Conservation (phyloP, 257 asterid species). For the Solanum okadae region DNA sequence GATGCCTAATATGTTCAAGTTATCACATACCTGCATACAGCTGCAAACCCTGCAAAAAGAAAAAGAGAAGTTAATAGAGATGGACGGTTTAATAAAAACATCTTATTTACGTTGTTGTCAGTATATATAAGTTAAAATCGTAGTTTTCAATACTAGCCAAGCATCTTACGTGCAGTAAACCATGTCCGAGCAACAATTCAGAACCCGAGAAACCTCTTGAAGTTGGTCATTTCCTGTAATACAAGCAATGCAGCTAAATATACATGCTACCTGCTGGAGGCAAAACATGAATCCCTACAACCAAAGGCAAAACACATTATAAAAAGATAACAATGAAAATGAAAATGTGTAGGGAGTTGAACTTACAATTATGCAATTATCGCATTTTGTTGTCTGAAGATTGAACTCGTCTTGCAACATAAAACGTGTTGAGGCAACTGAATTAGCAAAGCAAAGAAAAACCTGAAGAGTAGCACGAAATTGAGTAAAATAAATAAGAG, state of each 20-base stretch:
- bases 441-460: constrained; percentile 28
- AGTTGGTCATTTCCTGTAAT: constrained; percentile 17
- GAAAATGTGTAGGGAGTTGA: not conserved
- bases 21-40: constrained; percentile 36
- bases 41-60: constrained; percentile 32
- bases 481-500: not conserved
- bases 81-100: not conserved
- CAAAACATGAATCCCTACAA: constrained; percentile 35
- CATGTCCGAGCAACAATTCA: constrained; percentile 21
- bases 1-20: not conserved
- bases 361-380: constrained; percentile 38
- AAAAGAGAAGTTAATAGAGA: not conserved
- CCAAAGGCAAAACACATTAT: not conserved
- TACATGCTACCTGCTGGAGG: constrained; percentile 32
- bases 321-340: not conserved
- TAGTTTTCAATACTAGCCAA: not conserved
- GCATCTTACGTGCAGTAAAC: constrained; percentile 22
- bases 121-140: not conserved
- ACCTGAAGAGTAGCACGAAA: constrained; percentile 13
- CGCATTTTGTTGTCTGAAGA: constrained; percentile 31
- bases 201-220: constrained; percentile 15
- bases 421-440: constrained; percentile 39
- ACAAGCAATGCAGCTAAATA: constrained; percentile 26
- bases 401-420: constrained; percentile 42
- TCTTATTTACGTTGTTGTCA: not conserved